phyloP scores from a whole-genome alignment of 306 rosid genomes.

The Argentina anserina region DNA sequence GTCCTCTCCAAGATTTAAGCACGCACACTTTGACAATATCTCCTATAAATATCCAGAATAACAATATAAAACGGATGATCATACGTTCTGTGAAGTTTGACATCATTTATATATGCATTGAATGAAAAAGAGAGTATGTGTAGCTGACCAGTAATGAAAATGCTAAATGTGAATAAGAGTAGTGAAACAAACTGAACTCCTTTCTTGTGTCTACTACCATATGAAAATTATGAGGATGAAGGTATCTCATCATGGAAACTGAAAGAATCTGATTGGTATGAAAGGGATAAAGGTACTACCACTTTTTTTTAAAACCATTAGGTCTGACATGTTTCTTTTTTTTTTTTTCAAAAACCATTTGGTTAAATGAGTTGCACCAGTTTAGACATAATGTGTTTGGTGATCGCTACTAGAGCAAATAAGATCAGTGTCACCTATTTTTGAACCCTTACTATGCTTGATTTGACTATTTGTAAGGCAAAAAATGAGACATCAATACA shows the following conservation, averaged over 20 bases:
- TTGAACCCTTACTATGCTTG: neutral
- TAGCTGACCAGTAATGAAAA: neutral
- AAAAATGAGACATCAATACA: neutral
- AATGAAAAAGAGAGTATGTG: neutral
- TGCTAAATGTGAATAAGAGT: neutral
- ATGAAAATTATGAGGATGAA: neutral
- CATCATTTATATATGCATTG: neutral
- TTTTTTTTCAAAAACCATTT: neutral
- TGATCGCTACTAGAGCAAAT: neutral
- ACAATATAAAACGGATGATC: neutral
- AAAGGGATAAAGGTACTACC: neutral
- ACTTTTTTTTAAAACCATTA: neutral
- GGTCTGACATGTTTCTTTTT: too few relatives aligned
- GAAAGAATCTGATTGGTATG: neutral
- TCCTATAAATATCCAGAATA: neutral
- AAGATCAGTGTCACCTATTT: neutral
- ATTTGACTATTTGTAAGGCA: neutral
- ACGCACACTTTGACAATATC: conserved; percentile 3
- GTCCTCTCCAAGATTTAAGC: neutral
- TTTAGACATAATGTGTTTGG: neutral
- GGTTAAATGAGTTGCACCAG: neutral
- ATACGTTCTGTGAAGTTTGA: neutral
- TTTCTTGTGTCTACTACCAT: neutral
- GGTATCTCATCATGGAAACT: neutral
- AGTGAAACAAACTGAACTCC: neutral